Conservation (phyloP, 2,329 filamentous ascomycete species). For the Phialophora expanda region DNA sequence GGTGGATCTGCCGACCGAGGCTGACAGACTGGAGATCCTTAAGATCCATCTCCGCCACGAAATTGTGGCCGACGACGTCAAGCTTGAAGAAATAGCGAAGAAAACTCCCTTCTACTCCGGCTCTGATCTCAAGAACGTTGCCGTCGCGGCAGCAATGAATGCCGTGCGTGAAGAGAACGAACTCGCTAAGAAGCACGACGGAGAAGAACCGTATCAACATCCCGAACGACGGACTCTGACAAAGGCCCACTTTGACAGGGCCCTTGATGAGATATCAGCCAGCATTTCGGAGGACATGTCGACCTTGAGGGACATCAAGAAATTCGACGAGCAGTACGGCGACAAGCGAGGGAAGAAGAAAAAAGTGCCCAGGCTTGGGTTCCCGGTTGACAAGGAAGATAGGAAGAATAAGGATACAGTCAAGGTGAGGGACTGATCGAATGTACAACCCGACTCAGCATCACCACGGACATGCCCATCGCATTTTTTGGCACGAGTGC, state of each 20-base stretch:
- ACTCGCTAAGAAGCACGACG: conserved; percentile 34
- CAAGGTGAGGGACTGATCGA: conserved; percentile 47
- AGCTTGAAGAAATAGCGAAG: conserved; percentile 51
- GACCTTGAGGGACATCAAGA: conserved; percentile 80
- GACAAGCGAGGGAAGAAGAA: conserved; percentile 72
- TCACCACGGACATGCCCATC: background rate
- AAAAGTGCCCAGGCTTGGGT: conserved; percentile 61
- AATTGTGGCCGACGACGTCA: conserved; percentile 49
- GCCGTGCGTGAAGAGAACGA: conserved; percentile 57
- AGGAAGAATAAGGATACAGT: conserved; percentile 46
- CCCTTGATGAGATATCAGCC: conserved; percentile 84
- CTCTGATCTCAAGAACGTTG: conserved; percentile 59
- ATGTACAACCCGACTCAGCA: background rate
- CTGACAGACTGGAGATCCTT: conserved; percentile 55
- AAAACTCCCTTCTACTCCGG: conserved; percentile 58
- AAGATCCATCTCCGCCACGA: conserved; percentile 58
- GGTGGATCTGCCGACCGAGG: conserved; percentile 55
- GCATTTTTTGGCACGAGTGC: background rate
- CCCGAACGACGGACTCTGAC: conserved; percentile 71
- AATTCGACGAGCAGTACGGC: conserved; percentile 95
- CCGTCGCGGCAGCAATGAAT: conserved; percentile 56
- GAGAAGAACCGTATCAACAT: conserved; percentile 59
- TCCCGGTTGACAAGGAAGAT: conserved; percentile 48
- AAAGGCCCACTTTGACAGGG: conserved; percentile 78
- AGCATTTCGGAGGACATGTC: conserved; percentile 95